These are phyloP conservation scores for Asterochloris sp. DNA, from an alignment of 139 green algal genomes.

Conservation along the genomic window DNA sequence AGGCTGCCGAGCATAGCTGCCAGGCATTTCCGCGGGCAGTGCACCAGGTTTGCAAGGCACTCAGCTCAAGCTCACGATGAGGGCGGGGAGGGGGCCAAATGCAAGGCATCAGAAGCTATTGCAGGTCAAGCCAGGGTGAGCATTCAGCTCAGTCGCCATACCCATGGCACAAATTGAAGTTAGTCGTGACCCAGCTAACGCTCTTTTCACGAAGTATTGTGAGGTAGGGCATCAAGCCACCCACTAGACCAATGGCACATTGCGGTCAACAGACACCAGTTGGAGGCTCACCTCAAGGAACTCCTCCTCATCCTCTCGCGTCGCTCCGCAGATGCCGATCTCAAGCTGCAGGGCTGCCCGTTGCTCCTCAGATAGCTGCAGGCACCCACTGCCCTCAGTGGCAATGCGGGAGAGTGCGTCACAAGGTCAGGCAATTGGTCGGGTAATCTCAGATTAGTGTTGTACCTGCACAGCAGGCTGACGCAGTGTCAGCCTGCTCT, in stretches of 20 bases:
- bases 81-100: too few species aligned
- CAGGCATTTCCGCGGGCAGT: too few species aligned
- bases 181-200: not conserved
- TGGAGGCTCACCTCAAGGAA: slow-evolving; percentile 21
- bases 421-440: too few species aligned
- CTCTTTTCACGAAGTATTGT: not conserved
- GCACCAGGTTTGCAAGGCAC: too few species aligned
- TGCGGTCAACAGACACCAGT: not conserved
- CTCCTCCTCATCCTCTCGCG: slow-evolving; percentile 26
- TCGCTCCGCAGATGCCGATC: slow-evolving; percentile 60
- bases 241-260: not conserved
- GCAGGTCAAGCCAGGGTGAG: not conserved
- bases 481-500: too few species aligned
- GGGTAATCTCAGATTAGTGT: too few species aligned
- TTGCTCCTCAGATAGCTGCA: not conserved
- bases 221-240: not conserved
- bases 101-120: not conserved
- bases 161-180: not conserved
- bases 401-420: too few species aligned
- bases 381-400: not conserved
- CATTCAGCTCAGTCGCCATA: not conserved
- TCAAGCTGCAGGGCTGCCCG: slow-evolving; percentile 48
- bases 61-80: too few species aligned
- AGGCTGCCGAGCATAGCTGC: too few species aligned
- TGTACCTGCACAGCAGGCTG: too few species aligned